Percentiles rank a stretch among this genome's conserved stretches.
These are phyloP conservation scores for Eutypella sp. DNA, from an alignment of 2,329 filamentous ascomycete species.

Conservation along the genomic window DNA sequence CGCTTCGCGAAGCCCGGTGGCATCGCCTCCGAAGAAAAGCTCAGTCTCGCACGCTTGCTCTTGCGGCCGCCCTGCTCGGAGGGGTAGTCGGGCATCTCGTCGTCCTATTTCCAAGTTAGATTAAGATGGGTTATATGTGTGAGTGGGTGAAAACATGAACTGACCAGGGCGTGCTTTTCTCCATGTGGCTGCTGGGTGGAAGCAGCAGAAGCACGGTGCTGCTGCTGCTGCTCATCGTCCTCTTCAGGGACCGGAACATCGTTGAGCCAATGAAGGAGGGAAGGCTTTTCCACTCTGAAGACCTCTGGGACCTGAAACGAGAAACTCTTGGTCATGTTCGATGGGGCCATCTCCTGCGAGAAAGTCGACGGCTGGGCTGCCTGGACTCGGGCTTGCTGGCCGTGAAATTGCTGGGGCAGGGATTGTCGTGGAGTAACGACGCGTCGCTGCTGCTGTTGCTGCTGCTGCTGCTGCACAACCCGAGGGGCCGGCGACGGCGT, in stretches of 20 bases:
- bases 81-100: not conserved
- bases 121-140: no score
- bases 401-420: no score
- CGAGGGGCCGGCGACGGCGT: no score
- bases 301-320: conserved; percentile 18
- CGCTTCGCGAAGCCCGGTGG: no score
- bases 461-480: no score
- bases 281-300: conserved; percentile 18
- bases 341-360: no score
- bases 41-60: conserved; percentile 17
- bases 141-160: no score
- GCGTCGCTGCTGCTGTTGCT: no score
- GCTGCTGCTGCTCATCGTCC: not conserved
- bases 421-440: no score
- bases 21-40: conserved; percentile 2
- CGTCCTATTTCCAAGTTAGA: not conserved
- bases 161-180: conserved; percentile 22
- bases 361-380: conserved; percentile 12
- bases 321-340: no score
- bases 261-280: conserved; percentile 23
- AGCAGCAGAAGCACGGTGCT: no score
- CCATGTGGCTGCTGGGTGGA: conserved; percentile 8
- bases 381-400: no score
- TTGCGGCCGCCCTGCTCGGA: conserved; percentile 8
- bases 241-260: conserved; percentile 14